phyloP scores from a whole-genome alignment of 2,329 filamentous ascomycete species.

The Pseudogymnoascus sp. region DNA sequence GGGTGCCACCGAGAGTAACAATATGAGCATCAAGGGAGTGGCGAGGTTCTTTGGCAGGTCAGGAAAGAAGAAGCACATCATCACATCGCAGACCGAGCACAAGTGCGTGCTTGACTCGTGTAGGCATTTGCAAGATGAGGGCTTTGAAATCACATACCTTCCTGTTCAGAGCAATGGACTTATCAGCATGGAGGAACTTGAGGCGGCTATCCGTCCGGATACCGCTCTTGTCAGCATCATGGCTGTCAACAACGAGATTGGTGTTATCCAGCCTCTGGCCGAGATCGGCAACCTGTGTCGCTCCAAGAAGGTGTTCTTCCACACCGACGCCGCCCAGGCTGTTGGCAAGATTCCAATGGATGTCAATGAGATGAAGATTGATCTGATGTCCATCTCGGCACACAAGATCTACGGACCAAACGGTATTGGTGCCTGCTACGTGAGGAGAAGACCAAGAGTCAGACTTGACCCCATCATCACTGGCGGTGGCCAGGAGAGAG shows the following conservation, averaged over 20 bases:
- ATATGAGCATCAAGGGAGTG: slow-evolving; percentile 99
- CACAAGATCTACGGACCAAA: slow-evolving; percentile 99
- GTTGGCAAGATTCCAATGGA: slow-evolving; percentile 98
- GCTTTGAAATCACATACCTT: slow-evolving; percentile 93
- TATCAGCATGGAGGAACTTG: slow-evolving; percentile 72
- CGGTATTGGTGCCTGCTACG: slow-evolving; percentile 92
- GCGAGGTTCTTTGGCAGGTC: slow-evolving; percentile 87
- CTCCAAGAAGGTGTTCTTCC: slow-evolving; percentile 91
- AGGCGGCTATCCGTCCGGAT: slow-evolving; percentile 82
- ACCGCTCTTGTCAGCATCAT: slow-evolving; percentile 93
- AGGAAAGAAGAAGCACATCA: slow-evolving; percentile 97
- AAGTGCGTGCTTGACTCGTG: slow-evolving; percentile 98
- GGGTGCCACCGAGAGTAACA: slow-evolving; percentile 96
- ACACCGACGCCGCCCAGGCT: slow-evolving; percentile 91
- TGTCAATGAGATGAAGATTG: slow-evolving; percentile 96
- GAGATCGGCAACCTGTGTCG: slow-evolving; percentile 91
- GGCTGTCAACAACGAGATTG: slow-evolving; percentile 99
- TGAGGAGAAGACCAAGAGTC: slow-evolving; percentile 84
- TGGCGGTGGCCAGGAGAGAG: slow-evolving; percentile 92
- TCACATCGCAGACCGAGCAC: slow-evolving; percentile 96
- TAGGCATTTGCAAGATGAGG: slow-evolving; percentile 91
- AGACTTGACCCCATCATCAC: slow-evolving; percentile 93
- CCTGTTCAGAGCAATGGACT: slow-evolving; percentile 84
- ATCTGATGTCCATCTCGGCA: slow-evolving; percentile 96
- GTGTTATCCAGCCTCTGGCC: slow-evolving; percentile 92